Base-by-base conservation (phyloP, 306 rosid genomes). In the Oemleria cerasiformis region DNA sequence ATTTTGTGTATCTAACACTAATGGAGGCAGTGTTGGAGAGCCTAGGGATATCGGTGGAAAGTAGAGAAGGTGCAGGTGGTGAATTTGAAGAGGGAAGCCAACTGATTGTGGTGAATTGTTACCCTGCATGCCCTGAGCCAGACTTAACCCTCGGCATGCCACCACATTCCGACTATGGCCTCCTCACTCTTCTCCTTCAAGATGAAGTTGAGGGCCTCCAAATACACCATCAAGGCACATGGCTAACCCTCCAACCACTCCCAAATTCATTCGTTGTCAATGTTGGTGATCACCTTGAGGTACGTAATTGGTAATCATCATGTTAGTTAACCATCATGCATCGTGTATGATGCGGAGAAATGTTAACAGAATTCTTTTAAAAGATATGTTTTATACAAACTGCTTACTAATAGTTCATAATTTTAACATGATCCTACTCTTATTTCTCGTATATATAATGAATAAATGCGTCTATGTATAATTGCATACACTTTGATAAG, bases 121-220 rank as follows among this genome's bases (percentile, higher is more conserved):
- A 79, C 59, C 82, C 82, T 15, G 45, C 78, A 48, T 73, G 82
- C 68, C 82, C 82, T 9, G 75, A 79, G n/a, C 82, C 82, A 4
- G 82, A 73, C 5, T 47, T 73, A 63, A 73, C 82, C 43, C 61
- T 79, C 42, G 82, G 82, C 14, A 4, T 79, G 62, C 78, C 68
- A 3, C 62, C 82, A 2, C 82, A 79, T 41, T 79, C 82, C 5
- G 82, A 79, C 65, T 79, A 73, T 39, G 78, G 79, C 51, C 64
- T 79, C 11, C 82, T 79, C 47, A 79, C 78, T 67, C 67, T 79
- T 53, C 75, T 79, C 7, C 82, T 79, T 20, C 82, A 79, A 68
- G 78, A 79, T 30, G 61, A 49, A 59, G 71, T 73, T 15, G 39
- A 67, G 25, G 82, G 75, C 3, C 79, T 79, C 44, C 82, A 79